Conservation (phyloP, 495 filamentous ascomycete species). For the Penicillium mononematosum region DNA sequence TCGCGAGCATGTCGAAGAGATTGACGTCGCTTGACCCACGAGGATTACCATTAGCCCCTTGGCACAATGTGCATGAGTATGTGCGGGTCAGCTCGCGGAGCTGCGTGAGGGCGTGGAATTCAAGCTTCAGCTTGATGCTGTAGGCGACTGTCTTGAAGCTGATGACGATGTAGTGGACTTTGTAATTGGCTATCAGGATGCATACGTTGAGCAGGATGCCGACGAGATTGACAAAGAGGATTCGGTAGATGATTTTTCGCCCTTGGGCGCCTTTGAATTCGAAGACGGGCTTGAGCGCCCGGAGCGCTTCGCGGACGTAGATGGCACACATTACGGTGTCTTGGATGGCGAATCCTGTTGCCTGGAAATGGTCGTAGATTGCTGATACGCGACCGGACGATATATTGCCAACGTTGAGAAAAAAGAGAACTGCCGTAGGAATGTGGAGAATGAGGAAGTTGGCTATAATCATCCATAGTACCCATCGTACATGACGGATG, state of each 20-base stretch:
- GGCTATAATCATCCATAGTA: conserved; percentile 57
- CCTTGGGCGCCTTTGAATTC: conserved; percentile 32
- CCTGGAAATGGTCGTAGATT: conserved; percentile 55
- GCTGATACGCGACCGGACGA: conserved; percentile 32
- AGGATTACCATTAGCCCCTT: background rate
- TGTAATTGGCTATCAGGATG: conserved; percentile 52
- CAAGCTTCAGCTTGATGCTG: conserved; percentile 61
- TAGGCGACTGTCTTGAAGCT: conserved; percentile 53
- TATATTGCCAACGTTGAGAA: conserved; percentile 22
- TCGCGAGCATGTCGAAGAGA: conserved; percentile 16
- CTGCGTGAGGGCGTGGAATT: conserved; percentile 51
- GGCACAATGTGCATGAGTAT: conserved; percentile 12
- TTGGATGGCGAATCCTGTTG: conserved; percentile 55
- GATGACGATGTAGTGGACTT: conserved; percentile 45
- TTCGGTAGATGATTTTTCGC: conserved; percentile 42
- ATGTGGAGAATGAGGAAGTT: conserved; percentile 47
- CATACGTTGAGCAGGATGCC: conserved; percentile 50
- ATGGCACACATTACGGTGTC: conserved; percentile 55
- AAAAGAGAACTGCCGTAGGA: conserved; percentile 53
- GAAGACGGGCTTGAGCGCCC: conserved; percentile 21
- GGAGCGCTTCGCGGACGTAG: conserved; percentile 52
- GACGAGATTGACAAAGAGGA: conserved; percentile 52
- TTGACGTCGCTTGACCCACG: conserved; percentile 23
- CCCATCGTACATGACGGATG: conserved; percentile 30
- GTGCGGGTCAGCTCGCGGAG: conserved; percentile 20